Evolutionary conservation across 169 alveolate species (phyloP).

Genomic region (Cryptosporidium ubiquitum): DNA sequence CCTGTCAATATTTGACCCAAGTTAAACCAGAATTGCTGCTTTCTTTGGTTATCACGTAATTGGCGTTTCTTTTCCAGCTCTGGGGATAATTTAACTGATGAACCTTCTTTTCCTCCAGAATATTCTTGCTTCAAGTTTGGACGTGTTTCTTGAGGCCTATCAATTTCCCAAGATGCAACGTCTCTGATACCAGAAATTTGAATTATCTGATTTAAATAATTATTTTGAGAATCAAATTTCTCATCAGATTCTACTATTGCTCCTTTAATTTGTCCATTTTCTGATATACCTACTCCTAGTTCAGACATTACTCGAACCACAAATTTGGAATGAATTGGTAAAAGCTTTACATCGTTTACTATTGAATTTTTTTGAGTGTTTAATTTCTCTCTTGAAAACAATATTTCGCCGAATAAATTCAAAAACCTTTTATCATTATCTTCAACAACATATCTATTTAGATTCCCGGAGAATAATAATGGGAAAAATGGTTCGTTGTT

Average conservation of each 20-base stretch:
- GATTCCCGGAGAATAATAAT: background rate
- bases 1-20: slow-evolving; percentile 67
- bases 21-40: slow-evolving; percentile 68
- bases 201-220: slow-evolving; percentile 28
- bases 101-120: slow-evolving; percentile 34
- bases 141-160: slow-evolving; percentile 70
- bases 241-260: background rate
- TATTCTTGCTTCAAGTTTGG: slow-evolving; percentile 40
- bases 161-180: slow-evolving; percentile 73
- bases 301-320: slow-evolving; percentile 65
- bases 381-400: background rate
- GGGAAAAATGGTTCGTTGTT: slow-evolving; percentile 30
- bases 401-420: slow-evolving; percentile 6
- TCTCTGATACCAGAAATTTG: slow-evolving; percentile 65
- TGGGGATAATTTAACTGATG: slow-evolving; percentile 15
- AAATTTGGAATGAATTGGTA: slow-evolving; percentile 57
- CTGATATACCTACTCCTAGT: slow-evolving; percentile 60
- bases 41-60: slow-evolving; percentile 58
- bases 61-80: slow-evolving; percentile 53
- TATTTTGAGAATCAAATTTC: background rate
- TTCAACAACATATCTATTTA: slow-evolving; percentile 11
- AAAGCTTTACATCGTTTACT: background rate
- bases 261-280: slow-evolving; percentile 20
- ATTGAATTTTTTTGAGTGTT: background rate
- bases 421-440: slow-evolving; percentile 10